Base-by-base conservation (phyloP, 2,329 filamentous ascomycete species). In the Cladosporium sphaerospermum region DNA sequence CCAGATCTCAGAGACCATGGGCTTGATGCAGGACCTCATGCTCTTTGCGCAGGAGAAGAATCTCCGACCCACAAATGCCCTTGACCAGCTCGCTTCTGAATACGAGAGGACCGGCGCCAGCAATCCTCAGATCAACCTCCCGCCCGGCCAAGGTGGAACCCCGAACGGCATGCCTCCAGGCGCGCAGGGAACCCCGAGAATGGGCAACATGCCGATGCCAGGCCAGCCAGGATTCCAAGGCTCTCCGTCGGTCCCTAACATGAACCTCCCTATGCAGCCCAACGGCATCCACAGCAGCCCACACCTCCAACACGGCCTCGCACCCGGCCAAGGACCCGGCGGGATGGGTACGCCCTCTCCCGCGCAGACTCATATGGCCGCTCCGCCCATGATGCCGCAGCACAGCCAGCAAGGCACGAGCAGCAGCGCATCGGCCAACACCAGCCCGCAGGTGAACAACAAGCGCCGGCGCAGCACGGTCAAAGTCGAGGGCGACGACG, bases 1-100 rank as follows among this genome's bases (percentile, higher is more conserved):
- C 45, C 52, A 85, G 82, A 76, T 84, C 56, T 80, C 79, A 55
- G 83, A 86, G 67, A 84, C 81, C 31, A 78, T 85, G 65, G 82
- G 79, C 51, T 75, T 79, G 59, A 85, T 86, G 83, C 77, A 77
- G 54, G 74, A 77, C 54, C 67, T 85, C 33, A 82, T 84, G 70
- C 72, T 74, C 46, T 80, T 77, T 59, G 78, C 78, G 19, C 74
- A 79, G 53, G 72, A 76, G 45, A 73, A 81, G 58, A 72, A 75
- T 16, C 63, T 82, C 52, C 74, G 74, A 28, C 78, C 81, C 3
- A 70, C 73, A 16, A 73, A 82, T 59, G 78, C 81, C n/a, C 69
- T 84, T 52, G 70, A 76, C 41, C 72, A 73, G 36, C 74, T 81
- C 49, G 77, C 79, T 50, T 70, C 67, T 40, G 72, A 70, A 42